These are phyloP conservation scores for Pichia inconspicua DNA, from an alignment of 1,139 yeast species.

Conservation along the genomic window DNA sequence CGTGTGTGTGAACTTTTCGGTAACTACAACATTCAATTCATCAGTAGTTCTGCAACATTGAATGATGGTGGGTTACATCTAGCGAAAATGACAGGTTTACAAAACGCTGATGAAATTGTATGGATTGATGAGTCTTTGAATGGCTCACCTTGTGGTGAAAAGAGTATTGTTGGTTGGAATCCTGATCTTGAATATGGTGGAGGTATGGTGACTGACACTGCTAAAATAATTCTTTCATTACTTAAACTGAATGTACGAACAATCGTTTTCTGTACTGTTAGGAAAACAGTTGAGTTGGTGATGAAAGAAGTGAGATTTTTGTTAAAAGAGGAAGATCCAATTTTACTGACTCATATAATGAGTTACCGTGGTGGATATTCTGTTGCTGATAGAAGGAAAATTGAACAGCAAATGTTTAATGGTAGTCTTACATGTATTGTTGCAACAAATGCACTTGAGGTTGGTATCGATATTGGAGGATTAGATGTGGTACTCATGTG, in stretches of 20 bases:
- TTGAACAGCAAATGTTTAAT: slow-evolving; percentile 83
- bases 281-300: slow-evolving; percentile 77
- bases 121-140: slow-evolving; percentile 43
- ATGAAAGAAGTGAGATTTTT: slow-evolving; percentile 70
- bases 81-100: slow-evolving; percentile 61
- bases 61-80: slow-evolving; percentile 66
- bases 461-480: slow-evolving; percentile 91
- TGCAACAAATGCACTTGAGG: slow-evolving; percentile 90
- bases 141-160: slow-evolving; percentile 83
- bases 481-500: slow-evolving; percentile 86
- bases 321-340: slow-evolving; percentile 34
- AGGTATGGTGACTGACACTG: slow-evolving; percentile 73
- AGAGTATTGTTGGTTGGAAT: slow-evolving; percentile 73
- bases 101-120: slow-evolving; percentile 54
- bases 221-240: slow-evolving; percentile 59
- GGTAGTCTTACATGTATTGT: slow-evolving; percentile 80
- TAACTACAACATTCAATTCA: slow-evolving; percentile 47
- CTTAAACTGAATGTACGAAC: slow-evolving; percentile 62
- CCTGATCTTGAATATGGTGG: slow-evolving; percentile 62
- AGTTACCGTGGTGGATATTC: slow-evolving; percentile 95
- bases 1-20: slow-evolving; percentile 52
- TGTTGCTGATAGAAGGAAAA: slow-evolving; percentile 71
- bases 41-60: slow-evolving; percentile 92
- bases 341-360: slow-evolving; percentile 64
- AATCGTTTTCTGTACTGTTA: slow-evolving; percentile 81